A percentile compares a stretch with the other conserved stretches of the same genome.
These are phyloP conservation scores for Parathielavia appendiculata DNA, from an alignment of 495 filamentous ascomycete species.

Conservation along the genomic window DNA sequence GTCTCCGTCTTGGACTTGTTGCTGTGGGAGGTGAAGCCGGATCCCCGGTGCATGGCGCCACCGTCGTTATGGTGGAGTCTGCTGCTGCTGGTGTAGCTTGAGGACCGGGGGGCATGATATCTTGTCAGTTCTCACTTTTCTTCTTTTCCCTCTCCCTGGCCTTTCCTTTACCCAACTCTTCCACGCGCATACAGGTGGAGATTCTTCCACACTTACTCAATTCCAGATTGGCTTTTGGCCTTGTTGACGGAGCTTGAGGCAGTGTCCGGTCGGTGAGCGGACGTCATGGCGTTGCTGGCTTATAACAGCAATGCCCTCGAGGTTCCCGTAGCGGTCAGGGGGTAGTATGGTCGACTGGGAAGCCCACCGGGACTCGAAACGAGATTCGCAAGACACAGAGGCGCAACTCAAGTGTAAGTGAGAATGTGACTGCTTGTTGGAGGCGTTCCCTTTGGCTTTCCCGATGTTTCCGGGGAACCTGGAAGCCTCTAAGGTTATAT, in stretches of 20 bases:
- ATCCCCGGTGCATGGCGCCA: constrained; percentile 17
- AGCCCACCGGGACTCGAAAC: background rate
- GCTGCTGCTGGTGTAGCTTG: background rate
- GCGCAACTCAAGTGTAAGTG: background rate
- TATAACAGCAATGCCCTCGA: constrained; percentile 5
- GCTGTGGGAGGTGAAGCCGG: background rate
- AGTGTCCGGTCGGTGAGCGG: background rate
- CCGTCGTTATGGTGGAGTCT: constrained; percentile 1
- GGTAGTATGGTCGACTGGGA: background rate
- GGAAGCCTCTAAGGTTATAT: background rate
- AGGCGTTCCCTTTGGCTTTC: background rate
- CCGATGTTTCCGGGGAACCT: background rate
- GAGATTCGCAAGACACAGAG: no score
- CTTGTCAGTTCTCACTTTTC: constrained; percentile 26
- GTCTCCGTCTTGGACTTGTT: background rate
- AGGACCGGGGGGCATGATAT: background rate
- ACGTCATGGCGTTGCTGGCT: constrained; percentile 1
- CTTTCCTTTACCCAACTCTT: background rate
- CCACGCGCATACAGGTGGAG: constrained; percentile 10
- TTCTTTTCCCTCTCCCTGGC: background rate
- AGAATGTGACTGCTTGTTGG: background rate
- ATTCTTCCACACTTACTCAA: constrained; percentile 7
- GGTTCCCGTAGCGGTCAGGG: background rate
- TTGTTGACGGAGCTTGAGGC: background rate
- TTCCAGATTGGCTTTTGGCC: constrained; percentile 2